Base-by-base conservation (phyloP, 805 yeast genomes). In the Wickerhamomyces strasburgensis region DNA sequence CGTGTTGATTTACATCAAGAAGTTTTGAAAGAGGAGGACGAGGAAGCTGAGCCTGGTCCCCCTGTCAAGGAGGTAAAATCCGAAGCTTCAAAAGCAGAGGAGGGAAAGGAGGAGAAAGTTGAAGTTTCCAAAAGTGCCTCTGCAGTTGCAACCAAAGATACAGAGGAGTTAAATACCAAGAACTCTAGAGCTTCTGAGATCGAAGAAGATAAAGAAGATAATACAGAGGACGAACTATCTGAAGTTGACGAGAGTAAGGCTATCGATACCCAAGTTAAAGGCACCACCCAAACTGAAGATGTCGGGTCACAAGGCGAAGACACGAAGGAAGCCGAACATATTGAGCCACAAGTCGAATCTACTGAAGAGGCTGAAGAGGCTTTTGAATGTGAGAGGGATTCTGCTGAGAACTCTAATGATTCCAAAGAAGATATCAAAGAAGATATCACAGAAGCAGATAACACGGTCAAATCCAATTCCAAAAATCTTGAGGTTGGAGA, bases 371-470 rank as follows among this genome's bases (percentile, higher is more conserved):
- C 13, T 16, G 24, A 24, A 23, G 29, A 25, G 18, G 21, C 16
- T n/a, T n/a, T n/a, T n/a, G n/a, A 23, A 23, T 23, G 25, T 23
- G 8, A 23, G 25, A 6, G 14, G n/a, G n/a, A 13, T 11, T 25
- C 16, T 5, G 29, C 16, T 27, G 29, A 41, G 18, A 38, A 27
- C 19, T 6, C 19, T 10, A 23, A 28, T 17, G 32, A 28, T 13
- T 30, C 19, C 14, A 14, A 19, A 19, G 27, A 27, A n/a, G 31
- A 27, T 27, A 14, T 18, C 13, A 27, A 27, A n/a, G 29, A 27
- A 8, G 29, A 27, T n/a, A 34, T 38, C 37, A 56, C 42, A 51
- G 54, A 34, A 49, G 48, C 42, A 50, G 29, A 46, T 45, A n/a
- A n/a, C n/a, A n/a, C n/a, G n/a, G n/a, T n/a, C n/a, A n/a, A n/a